These are phyloP conservation scores for Phytopythium mirpurense DNA, from an alignment of 352 stramenopile species.

Conservation along the genomic window DNA sequence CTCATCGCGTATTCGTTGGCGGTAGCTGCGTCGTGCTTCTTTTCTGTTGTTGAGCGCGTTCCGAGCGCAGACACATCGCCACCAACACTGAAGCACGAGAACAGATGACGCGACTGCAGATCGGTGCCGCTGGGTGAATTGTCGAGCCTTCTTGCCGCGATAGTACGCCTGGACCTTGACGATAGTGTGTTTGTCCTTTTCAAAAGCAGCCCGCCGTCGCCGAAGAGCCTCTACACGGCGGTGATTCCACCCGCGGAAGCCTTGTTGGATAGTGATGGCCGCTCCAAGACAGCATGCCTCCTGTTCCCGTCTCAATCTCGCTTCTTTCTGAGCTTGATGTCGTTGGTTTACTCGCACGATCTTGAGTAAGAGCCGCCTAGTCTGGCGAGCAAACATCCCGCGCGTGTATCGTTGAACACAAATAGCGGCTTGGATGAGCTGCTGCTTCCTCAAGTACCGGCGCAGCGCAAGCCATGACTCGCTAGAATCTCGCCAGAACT, in stretches of 20 bases:
- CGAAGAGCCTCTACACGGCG: conserved; percentile 25
- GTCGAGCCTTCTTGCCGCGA: conserved; percentile 32
- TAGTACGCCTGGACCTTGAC: conserved; percentile 48
- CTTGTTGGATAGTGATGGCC: conserved; percentile 37
- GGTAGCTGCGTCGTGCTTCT: conserved; percentile 7
- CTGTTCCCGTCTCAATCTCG: conserved; percentile 2
- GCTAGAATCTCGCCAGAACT: conserved; percentile 45
- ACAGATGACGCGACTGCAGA: conserved; percentile 18
- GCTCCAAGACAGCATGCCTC: conserved; percentile 19
- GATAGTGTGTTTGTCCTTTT: conserved; percentile 54
- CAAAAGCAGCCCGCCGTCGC: conserved; percentile 47
- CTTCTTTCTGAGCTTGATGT: conserved; percentile 9
- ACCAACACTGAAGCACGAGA: conserved; percentile 40
- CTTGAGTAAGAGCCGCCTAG: conserved; percentile 26
- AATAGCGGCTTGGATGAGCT: conserved; percentile 27
- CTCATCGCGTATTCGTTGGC: conserved; percentile 16
- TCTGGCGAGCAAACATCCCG: conserved; percentile 26
- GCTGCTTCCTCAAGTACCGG: conserved; percentile 28
- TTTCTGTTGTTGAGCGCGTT: neutral
- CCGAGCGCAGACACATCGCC: conserved; percentile 20
- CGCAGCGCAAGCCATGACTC: conserved; percentile 42
- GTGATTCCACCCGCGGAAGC: conserved; percentile 34
- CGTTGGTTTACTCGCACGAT: conserved; percentile 24
- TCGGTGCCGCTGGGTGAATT: conserved; percentile 19
- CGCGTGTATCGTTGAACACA: conserved; percentile 38